phyloP scores from a whole-genome alignment of 1,284 basidiomycete species.

The Fistulinella cinereoalba region DNA sequence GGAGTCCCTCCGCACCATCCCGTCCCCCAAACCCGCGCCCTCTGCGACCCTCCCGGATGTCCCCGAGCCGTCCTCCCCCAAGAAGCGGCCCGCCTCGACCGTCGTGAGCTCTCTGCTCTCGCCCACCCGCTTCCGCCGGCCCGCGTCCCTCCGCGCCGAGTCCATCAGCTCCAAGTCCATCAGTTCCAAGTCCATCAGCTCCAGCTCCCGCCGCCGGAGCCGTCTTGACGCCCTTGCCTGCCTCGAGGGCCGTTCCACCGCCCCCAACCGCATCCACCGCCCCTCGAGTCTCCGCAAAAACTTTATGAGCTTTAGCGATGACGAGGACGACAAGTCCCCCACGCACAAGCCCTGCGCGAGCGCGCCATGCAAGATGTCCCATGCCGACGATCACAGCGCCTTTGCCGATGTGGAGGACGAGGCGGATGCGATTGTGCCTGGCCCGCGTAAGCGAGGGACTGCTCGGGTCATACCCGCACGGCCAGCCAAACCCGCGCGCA shows the following conservation, averaged over 20 bases:
- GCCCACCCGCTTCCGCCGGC: conserved; percentile 1
- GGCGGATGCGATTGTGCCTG: conserved; percentile 19
- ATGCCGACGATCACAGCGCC: conserved; percentile 15
- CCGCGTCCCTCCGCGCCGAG: conserved; percentile 31
- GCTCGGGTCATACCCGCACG: neutral
- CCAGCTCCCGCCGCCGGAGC: conserved; percentile 33
- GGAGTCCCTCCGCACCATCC: conserved; percentile 50
- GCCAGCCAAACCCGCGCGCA: conserved; percentile 14
- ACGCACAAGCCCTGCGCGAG: conserved; percentile 2
- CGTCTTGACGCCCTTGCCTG: conserved; percentile 56
- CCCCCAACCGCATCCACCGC: conserved; percentile 11
- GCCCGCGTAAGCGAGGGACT: conserved; percentile 1
- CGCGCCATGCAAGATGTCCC: neutral
- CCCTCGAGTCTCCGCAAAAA: conserved; percentile 36
- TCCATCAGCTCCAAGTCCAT: no score
- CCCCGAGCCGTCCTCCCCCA: conserved; percentile 7
- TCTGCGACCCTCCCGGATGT: conserved; percentile 40
- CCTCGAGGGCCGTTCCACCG: conserved; percentile 50
- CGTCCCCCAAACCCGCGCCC: conserved; percentile 61
- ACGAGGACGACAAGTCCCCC: conserved; percentile 46
- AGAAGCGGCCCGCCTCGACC: conserved; percentile 15
- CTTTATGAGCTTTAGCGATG: conserved; percentile 66
- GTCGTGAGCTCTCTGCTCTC: conserved; percentile 7
- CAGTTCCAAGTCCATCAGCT: conserved; percentile 34
- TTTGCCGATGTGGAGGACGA: conserved; percentile 35